These are phyloP conservation scores for Casuarina cunninghamiana DNA, from an alignment of 306 rosid genomes.

Conservation along the genomic window DNA sequence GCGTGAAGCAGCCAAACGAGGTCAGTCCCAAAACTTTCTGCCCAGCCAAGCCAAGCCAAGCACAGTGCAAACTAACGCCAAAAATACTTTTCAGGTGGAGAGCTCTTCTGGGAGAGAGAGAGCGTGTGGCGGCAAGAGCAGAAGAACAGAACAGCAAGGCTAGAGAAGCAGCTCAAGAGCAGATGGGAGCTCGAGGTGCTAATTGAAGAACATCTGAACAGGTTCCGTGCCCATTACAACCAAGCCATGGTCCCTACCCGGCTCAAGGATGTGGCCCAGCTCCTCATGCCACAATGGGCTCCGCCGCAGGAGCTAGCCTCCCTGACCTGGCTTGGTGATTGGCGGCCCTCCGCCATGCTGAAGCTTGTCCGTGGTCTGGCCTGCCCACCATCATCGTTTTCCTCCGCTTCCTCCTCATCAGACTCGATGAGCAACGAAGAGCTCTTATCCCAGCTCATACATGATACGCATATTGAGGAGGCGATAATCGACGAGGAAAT, in stretches of 20 bases:
- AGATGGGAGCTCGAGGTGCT: slow-evolving; percentile 48
- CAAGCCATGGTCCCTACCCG: slow-evolving; percentile 34
- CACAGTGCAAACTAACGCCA: background rate
- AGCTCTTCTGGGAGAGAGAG: slow-evolving; percentile 34
- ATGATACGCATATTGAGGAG: slow-evolving; percentile 45
- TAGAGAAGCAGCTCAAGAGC: slow-evolving; percentile 41
- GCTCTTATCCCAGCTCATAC: slow-evolving; percentile 36
- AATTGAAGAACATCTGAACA: slow-evolving; percentile 45
- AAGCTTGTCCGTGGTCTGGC: slow-evolving; percentile 34
- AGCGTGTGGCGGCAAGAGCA: slow-evolving; percentile 41
- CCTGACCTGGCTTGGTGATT: slow-evolving; percentile 46
- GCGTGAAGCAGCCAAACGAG: slow-evolving; percentile 28
- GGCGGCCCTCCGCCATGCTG: slow-evolving; percentile 50
- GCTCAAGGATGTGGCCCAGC: slow-evolving; percentile 39
- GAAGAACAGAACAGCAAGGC: slow-evolving; percentile 38
- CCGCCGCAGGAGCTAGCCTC: slow-evolving; percentile 36
- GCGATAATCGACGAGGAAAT: slow-evolving; percentile 47
- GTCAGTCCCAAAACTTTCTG: slow-evolving; percentile 10
- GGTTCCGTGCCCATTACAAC: slow-evolving; percentile 40
- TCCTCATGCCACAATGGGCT: slow-evolving; percentile 43
- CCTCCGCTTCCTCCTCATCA: background rate
- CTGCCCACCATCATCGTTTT: slow-evolving; percentile 11
- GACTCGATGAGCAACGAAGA: slow-evolving; percentile 23
- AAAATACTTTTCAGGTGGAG: slow-evolving; percentile 27
- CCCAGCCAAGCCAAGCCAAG: background rate